These are phyloP conservation scores for Bryoerythrophyllum caledonicum DNA, from an alignment of 225 moss, liverwort and hornwort genomes.

Conservation along the genomic window DNA sequence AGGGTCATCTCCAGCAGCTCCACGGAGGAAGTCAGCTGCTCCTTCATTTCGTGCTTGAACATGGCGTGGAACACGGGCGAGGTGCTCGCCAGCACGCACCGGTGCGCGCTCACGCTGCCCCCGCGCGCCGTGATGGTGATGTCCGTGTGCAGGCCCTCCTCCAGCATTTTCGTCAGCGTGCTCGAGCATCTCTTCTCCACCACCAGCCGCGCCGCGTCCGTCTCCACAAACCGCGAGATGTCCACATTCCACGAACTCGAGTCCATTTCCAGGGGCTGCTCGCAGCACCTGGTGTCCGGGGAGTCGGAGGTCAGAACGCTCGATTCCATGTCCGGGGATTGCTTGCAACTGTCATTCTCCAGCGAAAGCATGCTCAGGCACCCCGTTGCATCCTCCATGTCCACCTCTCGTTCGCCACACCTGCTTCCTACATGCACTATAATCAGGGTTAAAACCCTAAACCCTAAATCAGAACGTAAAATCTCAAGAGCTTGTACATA, in stretches of 20 bases:
- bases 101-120: constrained; percentile 25
- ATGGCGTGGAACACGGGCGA: constrained; percentile 35
- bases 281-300: constrained; percentile 14
- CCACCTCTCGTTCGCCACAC: not conserved
- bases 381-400: constrained; percentile 3
- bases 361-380: not conserved
- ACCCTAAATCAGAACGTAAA: no score
- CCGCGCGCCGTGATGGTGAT: constrained; percentile 21
- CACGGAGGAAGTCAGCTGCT: constrained; percentile 22
- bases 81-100: constrained; percentile 21
- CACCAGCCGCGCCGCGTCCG: not conserved
- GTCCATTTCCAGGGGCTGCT: constrained; percentile 19
- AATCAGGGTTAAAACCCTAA: no score
- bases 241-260: constrained; percentile 16
- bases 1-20: constrained; percentile 23
- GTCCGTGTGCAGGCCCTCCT: constrained; percentile 20
- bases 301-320: not conserved
- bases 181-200: constrained; percentile 8
- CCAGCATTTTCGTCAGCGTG: constrained; percentile 24
- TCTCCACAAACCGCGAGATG: constrained; percentile 13
- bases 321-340: not conserved
- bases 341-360: not conserved
- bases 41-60: constrained; percentile 31
- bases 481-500: no score
- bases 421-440: not conserved